A percentile compares a stretch with the other conserved stretches of the same genome.
phyloP scores from a whole-genome alignment of 1,284 basidiomycete species.

The Malassezia nana region DNA sequence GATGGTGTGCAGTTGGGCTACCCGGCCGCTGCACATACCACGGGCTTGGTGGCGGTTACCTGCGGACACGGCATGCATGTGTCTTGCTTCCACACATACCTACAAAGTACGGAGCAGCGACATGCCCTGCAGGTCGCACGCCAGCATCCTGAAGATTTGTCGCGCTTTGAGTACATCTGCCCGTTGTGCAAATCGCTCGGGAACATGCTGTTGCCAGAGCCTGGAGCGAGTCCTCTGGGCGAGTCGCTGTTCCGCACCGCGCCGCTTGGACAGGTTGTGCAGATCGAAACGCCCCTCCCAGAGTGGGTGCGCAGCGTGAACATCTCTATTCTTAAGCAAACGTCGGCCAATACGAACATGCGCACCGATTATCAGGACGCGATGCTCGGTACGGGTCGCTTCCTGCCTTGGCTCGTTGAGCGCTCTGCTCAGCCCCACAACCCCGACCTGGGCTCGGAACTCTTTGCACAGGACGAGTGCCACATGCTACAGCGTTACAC shows the following conservation, averaged over 20 bases:
- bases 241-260: slow-evolving; percentile 3
- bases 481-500: slow-evolving; percentile 42
- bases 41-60: slow-evolving; percentile 72
- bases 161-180: slow-evolving; percentile 87
- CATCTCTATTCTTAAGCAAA: slow-evolving; percentile 45
- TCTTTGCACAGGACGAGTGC: slow-evolving; percentile 17
- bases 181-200: slow-evolving; percentile 96
- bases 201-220: slow-evolving; percentile 80
- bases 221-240: slow-evolving; percentile 32
- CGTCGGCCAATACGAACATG: slow-evolving; percentile 8
- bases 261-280: slow-evolving; percentile 15
- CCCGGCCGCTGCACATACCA: slow-evolving; percentile 32
- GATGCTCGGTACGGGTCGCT: slow-evolving; percentile 42
- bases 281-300: slow-evolving; percentile 26
- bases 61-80: slow-evolving; percentile 98
- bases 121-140: slow-evolving; percentile 81
- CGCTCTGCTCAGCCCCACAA: slow-evolving; percentile 20
- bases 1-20: slow-evolving; percentile 19
- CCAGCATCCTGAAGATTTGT: slow-evolving; percentile 87
- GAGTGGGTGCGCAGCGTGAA: slow-evolving; percentile 48
- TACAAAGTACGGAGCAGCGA: slow-evolving; percentile 70
- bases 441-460: neutral
- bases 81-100: slow-evolving; percentile 85
- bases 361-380: slow-evolving; percentile 27
- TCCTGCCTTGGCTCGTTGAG: slow-evolving; percentile 32